Evolutionary conservation across 768 basidiomycete genomes (phyloP).

Genomic region (Russula sp.): DNA sequence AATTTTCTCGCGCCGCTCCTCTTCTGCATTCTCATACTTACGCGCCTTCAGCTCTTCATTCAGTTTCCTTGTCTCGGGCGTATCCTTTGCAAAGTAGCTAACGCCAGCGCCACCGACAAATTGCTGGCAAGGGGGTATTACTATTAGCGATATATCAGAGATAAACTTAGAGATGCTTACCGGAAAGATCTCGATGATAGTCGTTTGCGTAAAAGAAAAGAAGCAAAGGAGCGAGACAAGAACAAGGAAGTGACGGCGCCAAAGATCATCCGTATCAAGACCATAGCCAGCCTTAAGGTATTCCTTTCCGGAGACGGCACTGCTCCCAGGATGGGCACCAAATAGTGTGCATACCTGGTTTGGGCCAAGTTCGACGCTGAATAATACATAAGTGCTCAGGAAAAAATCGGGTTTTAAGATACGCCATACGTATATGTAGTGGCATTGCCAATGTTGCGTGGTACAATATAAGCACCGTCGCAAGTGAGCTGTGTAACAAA

Average conservation of each 20-base stretch:
- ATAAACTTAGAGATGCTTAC: conserved; percentile 33
- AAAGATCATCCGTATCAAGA: conserved; percentile 46
- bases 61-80: conserved; percentile 43
- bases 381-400: neutral
- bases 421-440: conserved; percentile 53
- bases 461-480: conserved; percentile 57
- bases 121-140: conserved; percentile 27
- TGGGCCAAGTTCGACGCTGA: conserved; percentile 58
- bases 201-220: conserved; percentile 62
- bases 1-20: conserved; percentile 27
- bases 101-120: conserved; percentile 52
- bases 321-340: conserved; percentile 52
- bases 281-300: conserved; percentile 61
- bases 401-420: neutral
- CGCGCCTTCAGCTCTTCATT: conserved; percentile 47
- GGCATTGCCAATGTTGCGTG: conserved; percentile 50
- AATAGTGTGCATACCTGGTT: conserved; percentile 77
- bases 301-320: conserved; percentile 69
- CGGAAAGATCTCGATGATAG: conserved; percentile 53
- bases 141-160: conserved; percentile 22
- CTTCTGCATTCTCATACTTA: conserved; percentile 31
- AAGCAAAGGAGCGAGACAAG: conserved; percentile 60
- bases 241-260: conserved; percentile 67
- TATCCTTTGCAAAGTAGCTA: conserved; percentile 59
- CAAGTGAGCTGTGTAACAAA: conserved; percentile 41